Base-by-base conservation (phyloP, 805 yeast genomes). In the Cephaloascus albidus region DNA sequence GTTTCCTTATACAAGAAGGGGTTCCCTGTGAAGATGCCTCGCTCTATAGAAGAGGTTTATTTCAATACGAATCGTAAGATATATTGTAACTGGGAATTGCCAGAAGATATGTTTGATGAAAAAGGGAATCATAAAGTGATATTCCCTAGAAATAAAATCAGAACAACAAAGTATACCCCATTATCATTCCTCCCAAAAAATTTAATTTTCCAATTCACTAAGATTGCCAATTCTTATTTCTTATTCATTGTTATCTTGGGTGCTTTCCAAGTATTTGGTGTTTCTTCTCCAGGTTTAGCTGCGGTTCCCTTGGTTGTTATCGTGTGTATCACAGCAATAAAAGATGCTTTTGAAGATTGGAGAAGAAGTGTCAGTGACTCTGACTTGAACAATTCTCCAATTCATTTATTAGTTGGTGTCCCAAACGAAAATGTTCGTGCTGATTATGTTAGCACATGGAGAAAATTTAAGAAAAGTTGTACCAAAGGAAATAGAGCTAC, bases 81-180 rank as follows among this genome's bases (percentile, higher is more conserved):
- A 14, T 81, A 71, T 41, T 72, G 79, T 63, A 83, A 84, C 53
- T 52, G 72, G 50, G 65, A 68, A 2, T 55, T 84, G 20, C 88
- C 93, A 1, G 75, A 70, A 18, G 72, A 72, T 30, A 60, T 70
- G 55, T 37, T 76, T 17, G 81, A 79, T 43, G 78, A 76, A 57
- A 71, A 78, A 2, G 81, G 82, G 12, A 70, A 73, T 30, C 85
- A 90, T 2, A 53, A 51, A 16, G 66, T 69, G 0, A 55, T 59
- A n/a, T 90, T 84, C 54, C 78, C 94, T 10, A 73, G 96, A 51
- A 90, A 90, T 66, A 89, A 93, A 58, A 86, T 93, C 49, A 78
- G 97, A 65, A 88, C 97, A 0, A 87, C 98, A 2, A 90, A 87
- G 63, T 90, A 90, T 60, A 90, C 97, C 2, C 96, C 97, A 4